Base-by-base conservation (phyloP, 352 stramenopile genomes). In the Thraustochytrium striatum region DNA sequence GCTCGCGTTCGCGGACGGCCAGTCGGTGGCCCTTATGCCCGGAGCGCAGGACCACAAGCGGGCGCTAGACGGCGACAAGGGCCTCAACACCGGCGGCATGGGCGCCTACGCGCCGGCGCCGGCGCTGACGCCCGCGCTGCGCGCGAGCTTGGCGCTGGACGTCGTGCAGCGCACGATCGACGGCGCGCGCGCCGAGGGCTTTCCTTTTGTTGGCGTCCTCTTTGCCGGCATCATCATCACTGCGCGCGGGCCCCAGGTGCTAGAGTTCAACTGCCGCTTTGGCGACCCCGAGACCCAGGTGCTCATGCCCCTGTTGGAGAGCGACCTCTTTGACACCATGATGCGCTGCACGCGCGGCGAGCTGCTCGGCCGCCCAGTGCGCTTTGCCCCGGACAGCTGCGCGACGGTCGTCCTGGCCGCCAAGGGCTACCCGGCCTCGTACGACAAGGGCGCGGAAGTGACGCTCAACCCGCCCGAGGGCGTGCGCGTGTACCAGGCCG, bases 201-300 rank as follows among this genome's bases (percentile, higher is more conserved):
- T 90, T 82, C 94, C 95, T 19, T 99, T 98, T 85, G 91, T 98
- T 21, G 97, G 97, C 53, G 90, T 99, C 28, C 87, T 99, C 36
- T 99, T 99, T 86, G 94, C 94, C 41, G 97, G 97, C 62, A 98
- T 99, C 87, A 99, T 99, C 94, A 83, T 95, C 13, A 95, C 89
- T 35, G 87, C 86, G 1, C 88, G 65, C 0, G 90, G 89, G 13
- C 94, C 95, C 2, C 96, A 97, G 83, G 94, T 99, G 35, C 89
- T 99, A 21, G 97, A 99, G 90, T 99, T 96, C 85, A 99, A 99
- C 87, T 98, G 95, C 83, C 92, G 97, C 70, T 99, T 99, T 81
- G 97, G 97, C 75, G 97, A 99, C 97, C 97, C 97, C 13, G 97
- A 99, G 88, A 99, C 96, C 0, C 93, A 99, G 84, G 95, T 98